A percentile compares a stretch with the other conserved stretches of the same genome.
phyloP scores from a whole-genome alignment of 768 basidiomycete species.

The Boletus reticulatus region DNA sequence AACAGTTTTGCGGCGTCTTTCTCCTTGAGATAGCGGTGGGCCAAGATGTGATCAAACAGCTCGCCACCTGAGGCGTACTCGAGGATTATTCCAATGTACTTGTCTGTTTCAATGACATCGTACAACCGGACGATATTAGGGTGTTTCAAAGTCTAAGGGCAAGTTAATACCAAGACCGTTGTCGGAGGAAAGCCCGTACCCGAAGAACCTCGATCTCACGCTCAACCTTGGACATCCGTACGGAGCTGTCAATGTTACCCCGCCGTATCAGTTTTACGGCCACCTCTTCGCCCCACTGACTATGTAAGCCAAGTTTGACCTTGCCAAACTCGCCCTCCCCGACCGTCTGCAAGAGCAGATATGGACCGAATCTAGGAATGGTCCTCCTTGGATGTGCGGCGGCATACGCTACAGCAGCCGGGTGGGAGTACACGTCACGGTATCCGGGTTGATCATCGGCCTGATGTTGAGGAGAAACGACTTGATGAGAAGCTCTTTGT shows the following conservation, averaged over 20 bases:
- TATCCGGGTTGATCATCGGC: conserved; percentile 47
- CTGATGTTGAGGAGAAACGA: conserved; percentile 52
- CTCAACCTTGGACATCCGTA: conserved; percentile 93
- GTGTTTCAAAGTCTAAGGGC: conserved; percentile 79
- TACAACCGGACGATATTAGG: conserved; percentile 98
- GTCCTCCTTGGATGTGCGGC: conserved; percentile 81
- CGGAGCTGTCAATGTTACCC: conserved; percentile 83
- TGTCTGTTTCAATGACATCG: conserved; percentile 99
- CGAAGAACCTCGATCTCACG: conserved; percentile 96
- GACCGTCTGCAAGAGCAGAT: conserved; percentile 91
- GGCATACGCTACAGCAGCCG: conserved; percentile 80
- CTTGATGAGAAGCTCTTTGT: conserved; percentile 72
- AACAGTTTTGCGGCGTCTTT: conserved; percentile 94
- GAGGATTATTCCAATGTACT: conserved; percentile 98
- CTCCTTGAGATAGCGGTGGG: conserved; percentile 94
- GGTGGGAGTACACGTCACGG: conserved; percentile 80
- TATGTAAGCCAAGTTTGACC: conserved; percentile 95
- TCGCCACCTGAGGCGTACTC: conserved; percentile 99
- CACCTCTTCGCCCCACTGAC: conserved; percentile 95
- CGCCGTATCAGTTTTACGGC: conserved; percentile 95
- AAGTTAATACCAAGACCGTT: conserved; percentile 5
- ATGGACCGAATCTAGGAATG: conserved; percentile 93
- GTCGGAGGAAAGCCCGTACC: conserved; percentile 47
- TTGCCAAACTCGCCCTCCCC: conserved; percentile 99
- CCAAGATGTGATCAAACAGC: conserved; percentile 97